phyloP scores from a whole-genome alignment of 2,329 filamentous ascomycete species.

The Calonectria hongkongensis region DNA sequence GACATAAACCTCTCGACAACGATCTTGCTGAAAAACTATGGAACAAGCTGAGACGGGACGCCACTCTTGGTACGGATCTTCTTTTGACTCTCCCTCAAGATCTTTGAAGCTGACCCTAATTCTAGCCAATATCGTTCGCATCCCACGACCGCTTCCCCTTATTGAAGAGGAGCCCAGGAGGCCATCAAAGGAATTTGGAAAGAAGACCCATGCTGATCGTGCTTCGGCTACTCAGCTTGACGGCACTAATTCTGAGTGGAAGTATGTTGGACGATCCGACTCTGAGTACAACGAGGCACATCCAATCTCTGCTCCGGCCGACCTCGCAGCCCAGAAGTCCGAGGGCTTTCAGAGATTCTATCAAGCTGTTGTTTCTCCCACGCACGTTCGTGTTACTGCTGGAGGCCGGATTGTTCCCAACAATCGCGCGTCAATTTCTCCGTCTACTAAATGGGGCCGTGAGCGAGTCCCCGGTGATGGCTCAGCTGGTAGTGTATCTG shows the following conservation, averaged over 20 bases:
- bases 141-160: conserved; percentile 54
- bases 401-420: conserved; percentile 81
- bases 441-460: conserved; percentile 70
- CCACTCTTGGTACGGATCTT: conserved; percentile 63
- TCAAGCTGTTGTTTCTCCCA: conserved; percentile 80
- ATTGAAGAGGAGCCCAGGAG: conserved; percentile 57
- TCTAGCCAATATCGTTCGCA: conserved; percentile 58
- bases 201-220: conserved; percentile 37
- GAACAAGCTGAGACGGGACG: conserved; percentile 61
- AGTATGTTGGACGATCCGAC: conserved; percentile 67
- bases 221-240: conserved; percentile 59
- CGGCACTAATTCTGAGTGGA: conserved; percentile 65
- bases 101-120: conserved; percentile 34
- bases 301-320: conserved; percentile 73
- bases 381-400: conserved; percentile 80
- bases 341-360: conserved; percentile 82
- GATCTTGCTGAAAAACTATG: conserved; percentile 56
- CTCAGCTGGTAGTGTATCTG: conserved; percentile 42
- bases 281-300: conserved; percentile 65
- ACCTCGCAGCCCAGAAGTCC: conserved; percentile 72
- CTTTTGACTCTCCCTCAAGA: neutral
- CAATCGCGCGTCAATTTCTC: conserved; percentile 72
- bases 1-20: conserved; percentile 51
- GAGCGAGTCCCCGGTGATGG: conserved; percentile 59
- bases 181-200: conserved; percentile 30